Evolutionary conservation across 176 grass and related monocot genomes (phyloP).

Genomic region (Poa annua): DNA sequence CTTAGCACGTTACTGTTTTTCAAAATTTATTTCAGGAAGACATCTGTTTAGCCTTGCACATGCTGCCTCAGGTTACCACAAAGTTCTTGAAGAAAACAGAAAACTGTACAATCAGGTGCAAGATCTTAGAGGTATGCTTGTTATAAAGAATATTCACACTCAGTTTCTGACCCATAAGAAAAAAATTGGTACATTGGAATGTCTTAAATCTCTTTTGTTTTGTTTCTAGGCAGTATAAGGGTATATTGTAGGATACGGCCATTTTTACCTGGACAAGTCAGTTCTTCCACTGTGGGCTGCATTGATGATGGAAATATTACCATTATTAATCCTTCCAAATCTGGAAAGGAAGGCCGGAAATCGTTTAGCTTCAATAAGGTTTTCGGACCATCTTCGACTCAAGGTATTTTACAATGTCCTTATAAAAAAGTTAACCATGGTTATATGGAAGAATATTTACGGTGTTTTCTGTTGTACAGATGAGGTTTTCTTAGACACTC

Average conservation of each 20-base stretch:
- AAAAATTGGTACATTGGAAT: slow-evolving; percentile 17
- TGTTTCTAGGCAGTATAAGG: slow-evolving; percentile 85
- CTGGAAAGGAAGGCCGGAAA: slow-evolving; percentile 84
- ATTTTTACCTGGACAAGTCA: slow-evolving; percentile 90
- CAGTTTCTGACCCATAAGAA: background rate
- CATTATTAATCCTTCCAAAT: slow-evolving; percentile 71
- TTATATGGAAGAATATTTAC: slow-evolving; percentile 27
- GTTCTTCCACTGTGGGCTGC: slow-evolving; percentile 67
- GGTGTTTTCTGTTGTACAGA: slow-evolving; percentile 54
- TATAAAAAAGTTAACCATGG: background rate
- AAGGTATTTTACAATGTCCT: slow-evolving; percentile 59
- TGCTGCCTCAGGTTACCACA: slow-evolving; percentile 90
- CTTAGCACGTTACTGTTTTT: slow-evolving; percentile 40
- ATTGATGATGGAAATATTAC: slow-evolving; percentile 89
- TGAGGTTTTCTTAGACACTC: slow-evolving; percentile 98
- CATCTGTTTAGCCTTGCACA: slow-evolving; percentile 81
- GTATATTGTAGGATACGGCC: slow-evolving; percentile 96
- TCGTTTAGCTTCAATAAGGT: slow-evolving; percentile 93
- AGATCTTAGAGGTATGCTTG: slow-evolving; percentile 90
- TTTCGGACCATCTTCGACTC: slow-evolving; percentile 89
- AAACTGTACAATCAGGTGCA: slow-evolving; percentile 98
- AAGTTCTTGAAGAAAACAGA: slow-evolving; percentile 98
- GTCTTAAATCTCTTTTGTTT: slow-evolving; percentile 35
- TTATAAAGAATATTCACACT: slow-evolving; percentile 13
- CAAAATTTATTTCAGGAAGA: slow-evolving; percentile 68